Percentiles rank a stretch among this genome's conserved stretches.
Evolutionary conservation across 2,329 filamentous ascomycete species (phyloP).

Genomic region (Pseudogymnoascus sp.): DNA sequence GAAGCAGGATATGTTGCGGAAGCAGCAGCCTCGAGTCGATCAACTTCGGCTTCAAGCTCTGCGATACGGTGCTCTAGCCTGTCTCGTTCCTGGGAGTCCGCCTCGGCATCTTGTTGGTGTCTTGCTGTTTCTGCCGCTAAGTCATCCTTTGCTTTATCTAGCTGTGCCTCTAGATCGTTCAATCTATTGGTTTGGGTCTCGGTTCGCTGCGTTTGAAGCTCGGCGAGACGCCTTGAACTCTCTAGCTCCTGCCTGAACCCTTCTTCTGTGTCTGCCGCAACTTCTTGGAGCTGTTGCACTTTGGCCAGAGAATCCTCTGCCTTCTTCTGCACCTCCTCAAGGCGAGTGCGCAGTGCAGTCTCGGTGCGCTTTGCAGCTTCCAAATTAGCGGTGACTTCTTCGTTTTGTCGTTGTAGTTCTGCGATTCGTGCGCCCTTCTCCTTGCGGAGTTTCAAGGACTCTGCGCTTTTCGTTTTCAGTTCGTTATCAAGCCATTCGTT

Average conservation of each 20-base stretch:
- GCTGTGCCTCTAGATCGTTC: constrained; percentile 57
- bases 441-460: constrained; percentile 84
- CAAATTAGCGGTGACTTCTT: constrained; percentile 71
- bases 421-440: constrained; percentile 88
- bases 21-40: constrained; percentile 50
- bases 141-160: constrained; percentile 54
- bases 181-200: constrained; percentile 64
- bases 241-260: constrained; percentile 83
- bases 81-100: constrained; percentile 52
- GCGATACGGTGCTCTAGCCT: constrained; percentile 54
- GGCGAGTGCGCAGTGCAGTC: constrained; percentile 67
- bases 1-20: constrained; percentile 32
- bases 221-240: constrained; percentile 69
- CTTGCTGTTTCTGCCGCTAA: constrained; percentile 52
- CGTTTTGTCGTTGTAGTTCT: constrained; percentile 79
- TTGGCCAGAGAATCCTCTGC: constrained; percentile 76
- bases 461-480: constrained; percentile 79
- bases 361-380: constrained; percentile 76
- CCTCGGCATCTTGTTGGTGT: constrained; percentile 46
- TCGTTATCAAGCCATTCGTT: constrained; percentile 91
- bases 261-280: constrained; percentile 74
- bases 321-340: constrained; percentile 80
- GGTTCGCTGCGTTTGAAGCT: constrained; percentile 71
- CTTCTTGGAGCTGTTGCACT: constrained; percentile 79
- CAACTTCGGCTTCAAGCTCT: constrained; percentile 57